Percentiles rank a stretch among this genome's conserved stretches.
phyloP scores from a whole-genome alignment of 1,284 basidiomycete species.

The Fistulinella cinereoalba region DNA sequence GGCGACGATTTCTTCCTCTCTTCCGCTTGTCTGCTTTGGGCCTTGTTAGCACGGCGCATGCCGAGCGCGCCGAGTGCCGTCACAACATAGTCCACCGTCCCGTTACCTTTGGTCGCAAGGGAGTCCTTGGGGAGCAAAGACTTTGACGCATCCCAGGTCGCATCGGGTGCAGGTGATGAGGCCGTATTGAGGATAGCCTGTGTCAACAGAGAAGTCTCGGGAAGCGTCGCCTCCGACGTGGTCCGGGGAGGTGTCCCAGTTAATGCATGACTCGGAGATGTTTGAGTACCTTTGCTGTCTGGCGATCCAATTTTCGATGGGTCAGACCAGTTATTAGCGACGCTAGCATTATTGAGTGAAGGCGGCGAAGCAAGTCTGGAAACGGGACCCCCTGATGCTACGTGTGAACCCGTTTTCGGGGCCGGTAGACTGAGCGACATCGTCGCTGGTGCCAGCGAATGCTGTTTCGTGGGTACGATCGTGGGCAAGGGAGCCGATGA shows the following conservation, averaged over 20 bases:
- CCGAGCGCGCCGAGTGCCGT: constrained; percentile 28
- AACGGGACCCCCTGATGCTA: constrained; percentile 4
- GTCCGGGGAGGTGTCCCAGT: constrained; percentile 6
- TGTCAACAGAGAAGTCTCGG: constrained; percentile 8
- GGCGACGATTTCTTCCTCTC: constrained; percentile 21
- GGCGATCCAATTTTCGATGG: constrained; percentile 17
- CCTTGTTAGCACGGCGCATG: constrained; percentile 30
- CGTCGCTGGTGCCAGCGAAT: constrained; percentile 11
- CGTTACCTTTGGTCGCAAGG: constrained; percentile 16
- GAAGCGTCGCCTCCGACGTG: constrained; percentile 4
- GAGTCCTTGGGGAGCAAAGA: constrained; percentile 12
- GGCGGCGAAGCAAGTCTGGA: constrained; percentile 12
- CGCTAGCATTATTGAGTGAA: background rate
- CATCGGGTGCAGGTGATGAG: constrained; percentile 7
- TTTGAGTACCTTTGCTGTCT: constrained; percentile 10
- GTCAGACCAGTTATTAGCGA: constrained; percentile 10
- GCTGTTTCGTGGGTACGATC: constrained; percentile 4
- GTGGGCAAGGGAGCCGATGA: constrained; percentile 7
- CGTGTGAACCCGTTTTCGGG: constrained; percentile 9
- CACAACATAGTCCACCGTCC: constrained; percentile 17
- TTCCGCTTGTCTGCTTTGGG: constrained; percentile 20
- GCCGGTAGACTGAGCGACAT: constrained; percentile 16
- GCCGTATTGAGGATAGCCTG: constrained; percentile 16
- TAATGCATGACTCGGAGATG: constrained; percentile 9
- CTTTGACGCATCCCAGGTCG: constrained; percentile 17